Evolutionary conservation across 345 rosid genomes (phyloP).

Genomic region (Odontarrhena argentea): DNA sequence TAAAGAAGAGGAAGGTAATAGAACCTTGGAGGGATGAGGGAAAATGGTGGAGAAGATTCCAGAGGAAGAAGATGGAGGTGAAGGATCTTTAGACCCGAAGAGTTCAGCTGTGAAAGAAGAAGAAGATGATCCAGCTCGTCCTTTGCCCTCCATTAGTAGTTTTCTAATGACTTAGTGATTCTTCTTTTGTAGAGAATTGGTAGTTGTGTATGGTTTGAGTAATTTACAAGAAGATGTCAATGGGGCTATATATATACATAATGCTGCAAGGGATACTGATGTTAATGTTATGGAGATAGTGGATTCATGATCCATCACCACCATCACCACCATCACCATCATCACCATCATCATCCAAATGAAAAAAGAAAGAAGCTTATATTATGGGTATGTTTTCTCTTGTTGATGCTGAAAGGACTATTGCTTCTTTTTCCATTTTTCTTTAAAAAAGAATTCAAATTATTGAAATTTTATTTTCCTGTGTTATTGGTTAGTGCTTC

Average conservation of each 20-base stretch:
- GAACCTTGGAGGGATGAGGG: constrained; percentile 66
- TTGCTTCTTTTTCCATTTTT: constrained; percentile 19
- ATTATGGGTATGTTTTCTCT: constrained; percentile 33
- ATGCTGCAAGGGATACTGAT: constrained; percentile 22
- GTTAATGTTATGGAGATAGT: constrained; percentile 33
- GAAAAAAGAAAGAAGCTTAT: constrained; percentile 9
- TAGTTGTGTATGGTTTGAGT: constrained; percentile 22
- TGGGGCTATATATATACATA: constrained; percentile 43
- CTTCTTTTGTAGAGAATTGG: constrained; percentile 29
- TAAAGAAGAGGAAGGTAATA: constrained; percentile 12
- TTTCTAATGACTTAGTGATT: constrained; percentile 3
- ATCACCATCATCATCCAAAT: constrained; percentile 27
- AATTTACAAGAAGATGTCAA: constrained; percentile 14
- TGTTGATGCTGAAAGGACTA: constrained; percentile 38
- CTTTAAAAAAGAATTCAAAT: background rate
- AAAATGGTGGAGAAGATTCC: constrained; percentile 75
- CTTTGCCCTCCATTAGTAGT: constrained; percentile 59
- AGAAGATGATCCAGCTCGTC: constrained; percentile 54
- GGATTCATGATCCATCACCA: constrained; percentile 36
- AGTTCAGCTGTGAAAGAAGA: constrained; percentile 69
- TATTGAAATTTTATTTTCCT: constrained; percentile 16
- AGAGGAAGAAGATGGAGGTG: constrained; percentile 49
- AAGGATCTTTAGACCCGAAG: constrained; percentile 67
- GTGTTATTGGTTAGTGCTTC: constrained; percentile 23
- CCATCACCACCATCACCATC: constrained; percentile 23